Percentiles rank a stretch among this genome's conserved stretches.
phyloP scores from a whole-genome alignment of 2,329 filamentous ascomycete genomes.

The Xylaria sp. region DNA sequence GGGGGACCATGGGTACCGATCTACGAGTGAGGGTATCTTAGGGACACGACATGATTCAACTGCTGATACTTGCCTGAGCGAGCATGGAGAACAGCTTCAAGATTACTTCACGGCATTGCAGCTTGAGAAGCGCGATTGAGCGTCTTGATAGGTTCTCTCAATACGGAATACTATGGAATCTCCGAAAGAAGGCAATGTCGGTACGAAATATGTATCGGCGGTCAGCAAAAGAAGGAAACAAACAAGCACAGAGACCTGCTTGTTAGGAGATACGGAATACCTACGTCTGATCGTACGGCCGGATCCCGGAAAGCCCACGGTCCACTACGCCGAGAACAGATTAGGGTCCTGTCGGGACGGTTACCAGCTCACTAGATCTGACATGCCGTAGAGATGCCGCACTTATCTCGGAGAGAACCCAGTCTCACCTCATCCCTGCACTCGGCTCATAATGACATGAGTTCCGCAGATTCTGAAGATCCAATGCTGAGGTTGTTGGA shows the following conservation, averaged over 20 bases:
- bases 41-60: background rate
- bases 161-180: too few relatives aligned
- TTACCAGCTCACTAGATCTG: background rate
- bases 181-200: too few relatives aligned
- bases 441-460: background rate
- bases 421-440: background rate
- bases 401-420: slow-evolving; percentile 1
- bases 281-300: slow-evolving; percentile 4
- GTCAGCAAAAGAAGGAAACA: background rate
- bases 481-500: background rate
- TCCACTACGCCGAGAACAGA: slow-evolving; percentile 1
- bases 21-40: slow-evolving; percentile 4
- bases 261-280: too few relatives aligned
- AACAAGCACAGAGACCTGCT: background rate
- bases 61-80: background rate
- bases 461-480: background rate
- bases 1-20: background rate
- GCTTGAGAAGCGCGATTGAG: background rate
- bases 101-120: background rate
- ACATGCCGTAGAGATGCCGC: background rate
- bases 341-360: background rate
- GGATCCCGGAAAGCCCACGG: slow-evolving; percentile 6
- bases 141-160: background rate
- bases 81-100: background rate
- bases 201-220: background rate